Conservation (phyloP, 805 yeast genomes). For the Isabelozyma pseudorhagii region DNA sequence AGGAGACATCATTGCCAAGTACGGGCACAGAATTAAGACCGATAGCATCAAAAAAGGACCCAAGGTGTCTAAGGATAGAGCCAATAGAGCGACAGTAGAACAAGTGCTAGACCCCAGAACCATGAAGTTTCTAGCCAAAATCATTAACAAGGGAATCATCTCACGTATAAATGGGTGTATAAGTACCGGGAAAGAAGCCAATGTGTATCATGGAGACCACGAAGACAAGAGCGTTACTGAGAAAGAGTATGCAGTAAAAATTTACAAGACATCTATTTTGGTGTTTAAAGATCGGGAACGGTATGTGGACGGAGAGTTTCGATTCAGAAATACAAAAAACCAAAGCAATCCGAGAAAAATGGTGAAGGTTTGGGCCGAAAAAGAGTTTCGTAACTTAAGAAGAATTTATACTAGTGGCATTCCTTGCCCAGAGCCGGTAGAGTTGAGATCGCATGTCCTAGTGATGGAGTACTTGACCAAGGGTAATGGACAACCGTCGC, state of each 20-base stretch:
- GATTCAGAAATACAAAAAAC: constrained; percentile 81
- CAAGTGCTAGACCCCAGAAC: constrained; percentile 97
- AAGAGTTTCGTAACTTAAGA: constrained; percentile 90
- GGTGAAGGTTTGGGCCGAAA: constrained; percentile 99
- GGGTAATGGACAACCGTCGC: constrained; percentile 88
- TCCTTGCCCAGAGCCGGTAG: constrained; percentile 92
- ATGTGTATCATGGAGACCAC: constrained; percentile 73
- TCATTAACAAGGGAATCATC: constrained; percentile 80
- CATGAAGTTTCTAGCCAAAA: constrained; percentile 71
- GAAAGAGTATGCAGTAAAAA: constrained; percentile 81
- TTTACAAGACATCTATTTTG: constrained; percentile 91
- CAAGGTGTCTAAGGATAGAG: constrained; percentile 69
- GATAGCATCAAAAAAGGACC: constrained; percentile 59
- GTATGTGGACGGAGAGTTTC: constrained; percentile 92
- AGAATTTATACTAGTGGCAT: constrained; percentile 75
- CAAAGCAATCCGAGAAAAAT: constrained; percentile 94
- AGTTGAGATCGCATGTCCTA: constrained; percentile 81
- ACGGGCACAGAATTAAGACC: constrained; percentile 61
- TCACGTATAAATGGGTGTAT: constrained; percentile 90
- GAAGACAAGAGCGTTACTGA: constrained; percentile 45
- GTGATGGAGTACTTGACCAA: constrained; percentile 87
- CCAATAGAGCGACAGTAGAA: constrained; percentile 95
- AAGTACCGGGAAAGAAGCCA: constrained; percentile 98
- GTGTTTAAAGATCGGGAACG: constrained; percentile 97
- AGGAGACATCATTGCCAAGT: constrained; percentile 54